A percentile compares a stretch with the other conserved stretches of the same genome.
Conservation (phyloP, 768 basidiomycete species). For the Zangia roseola region DNA sequence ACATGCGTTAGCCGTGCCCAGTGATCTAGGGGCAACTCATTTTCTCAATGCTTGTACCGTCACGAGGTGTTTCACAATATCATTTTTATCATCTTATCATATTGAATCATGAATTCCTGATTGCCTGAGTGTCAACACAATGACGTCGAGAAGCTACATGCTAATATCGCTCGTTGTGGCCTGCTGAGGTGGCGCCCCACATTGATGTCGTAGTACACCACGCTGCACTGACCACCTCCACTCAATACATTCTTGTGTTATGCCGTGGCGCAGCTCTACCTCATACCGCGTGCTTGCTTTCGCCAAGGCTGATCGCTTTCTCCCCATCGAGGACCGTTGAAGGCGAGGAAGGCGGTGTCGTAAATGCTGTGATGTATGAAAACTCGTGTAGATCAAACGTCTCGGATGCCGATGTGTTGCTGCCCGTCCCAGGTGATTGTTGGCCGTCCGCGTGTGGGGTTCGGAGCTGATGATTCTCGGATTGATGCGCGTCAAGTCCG, state of each 20-base stretch:
- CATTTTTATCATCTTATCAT: conserved; percentile 21
- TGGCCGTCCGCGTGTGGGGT: neutral
- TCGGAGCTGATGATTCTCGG: conserved; percentile 9
- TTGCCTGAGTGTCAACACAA: conserved; percentile 1
- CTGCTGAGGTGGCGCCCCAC: neutral
- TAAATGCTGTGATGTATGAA: conserved; percentile 32
- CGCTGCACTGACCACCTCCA: conserved; percentile 10
- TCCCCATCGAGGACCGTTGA: conserved; percentile 11
- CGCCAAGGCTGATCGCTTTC: conserved; percentile 8
- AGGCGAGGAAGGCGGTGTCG: conserved; percentile 31
- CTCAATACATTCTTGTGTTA: conserved; percentile 4
- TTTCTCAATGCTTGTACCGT: neutral
- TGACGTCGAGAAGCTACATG: conserved; percentile 19
- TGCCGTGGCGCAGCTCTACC: conserved; percentile 1
- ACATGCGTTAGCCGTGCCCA: conserved; percentile 22
- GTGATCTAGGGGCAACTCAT: conserved; percentile 4
- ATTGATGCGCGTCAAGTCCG: neutral
- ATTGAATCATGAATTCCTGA: conserved; percentile 24
- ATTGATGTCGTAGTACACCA: neutral
- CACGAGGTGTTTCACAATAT: neutral
- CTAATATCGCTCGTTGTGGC: conserved; percentile 4
- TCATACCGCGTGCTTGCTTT: conserved; percentile 14
- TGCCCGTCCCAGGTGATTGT: conserved; percentile 13
- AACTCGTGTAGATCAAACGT: conserved; percentile 29
- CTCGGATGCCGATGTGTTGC: conserved; percentile 10